phyloP scores from a whole-genome alignment of 2,329 filamentous ascomycete species.

The Monosporascus sp. region DNA sequence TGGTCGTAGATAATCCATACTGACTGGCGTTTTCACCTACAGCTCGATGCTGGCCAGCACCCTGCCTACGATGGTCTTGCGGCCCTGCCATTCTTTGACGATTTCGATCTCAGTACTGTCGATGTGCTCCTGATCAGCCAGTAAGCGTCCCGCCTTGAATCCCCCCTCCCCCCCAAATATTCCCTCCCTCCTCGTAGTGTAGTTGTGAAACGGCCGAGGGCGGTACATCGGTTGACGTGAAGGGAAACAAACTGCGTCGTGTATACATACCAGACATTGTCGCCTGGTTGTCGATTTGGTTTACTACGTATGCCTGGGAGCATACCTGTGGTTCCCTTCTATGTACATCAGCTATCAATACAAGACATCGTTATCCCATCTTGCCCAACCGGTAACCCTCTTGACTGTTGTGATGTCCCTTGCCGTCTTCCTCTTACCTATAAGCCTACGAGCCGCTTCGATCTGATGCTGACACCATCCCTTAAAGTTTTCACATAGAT shows the following conservation, averaged over 20 bases:
- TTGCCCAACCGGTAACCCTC: slow-evolving; percentile 20
- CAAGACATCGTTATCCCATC: slow-evolving; percentile 30
- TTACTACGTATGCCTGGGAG: slow-evolving; percentile 1
- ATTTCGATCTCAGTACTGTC: slow-evolving; percentile 95
- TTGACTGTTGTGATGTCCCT: slow-evolving; percentile 19
- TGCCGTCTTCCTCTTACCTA: slow-evolving; percentile 1
- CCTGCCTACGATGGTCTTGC: slow-evolving; percentile 93
- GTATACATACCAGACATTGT: slow-evolving; percentile 3
- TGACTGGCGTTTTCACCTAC: slow-evolving; percentile 13
- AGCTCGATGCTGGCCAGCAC: slow-evolving; percentile 97
- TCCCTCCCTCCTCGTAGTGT: slow-evolving; percentile 9
- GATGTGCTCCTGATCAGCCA: slow-evolving; percentile 98
- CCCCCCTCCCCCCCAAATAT: not conserved
- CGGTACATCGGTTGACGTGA: slow-evolving; percentile 18
- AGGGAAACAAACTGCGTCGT: slow-evolving; percentile 3
- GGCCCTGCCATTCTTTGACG: slow-evolving; percentile 93
- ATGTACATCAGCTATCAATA: slow-evolving; percentile 39
- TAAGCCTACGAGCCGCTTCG: not conserved
- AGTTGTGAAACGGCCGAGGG: slow-evolving; percentile 14
- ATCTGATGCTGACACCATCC: slow-evolving; percentile 10
- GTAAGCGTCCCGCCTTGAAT: slow-evolving; percentile 58
- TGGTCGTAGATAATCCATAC: slow-evolving; percentile 5
- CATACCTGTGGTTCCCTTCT: slow-evolving; percentile 11
- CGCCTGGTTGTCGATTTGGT: slow-evolving; percentile 1
- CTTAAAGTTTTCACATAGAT: slow-evolving; percentile 88